These are phyloP conservation scores for Austroboletus eburneus DNA, from an alignment of 768 basidiomycete species.

Conservation along the genomic window DNA sequence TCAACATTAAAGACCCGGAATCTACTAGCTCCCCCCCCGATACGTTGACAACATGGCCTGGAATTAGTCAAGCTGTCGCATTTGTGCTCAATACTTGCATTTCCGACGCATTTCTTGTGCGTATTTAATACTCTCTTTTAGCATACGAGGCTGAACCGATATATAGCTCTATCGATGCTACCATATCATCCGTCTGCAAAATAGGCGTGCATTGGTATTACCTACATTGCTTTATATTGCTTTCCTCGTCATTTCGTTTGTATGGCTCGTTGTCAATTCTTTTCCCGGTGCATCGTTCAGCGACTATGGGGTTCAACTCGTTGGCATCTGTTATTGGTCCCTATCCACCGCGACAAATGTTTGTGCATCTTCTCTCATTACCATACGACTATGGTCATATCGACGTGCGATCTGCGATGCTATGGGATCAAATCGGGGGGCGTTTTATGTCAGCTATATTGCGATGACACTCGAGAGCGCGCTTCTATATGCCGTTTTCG, in stretches of 20 bases:
- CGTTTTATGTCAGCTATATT: constrained; percentile 23
- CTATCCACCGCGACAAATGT: constrained; percentile 15
- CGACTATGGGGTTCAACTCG: neutral
- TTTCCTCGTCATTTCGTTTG: constrained; percentile 13
- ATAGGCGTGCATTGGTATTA: too few species aligned
- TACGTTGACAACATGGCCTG: neutral
- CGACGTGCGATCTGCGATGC: constrained; percentile 7
- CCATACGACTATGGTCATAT: constrained; percentile 14
- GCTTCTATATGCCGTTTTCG: constrained; percentile 11
- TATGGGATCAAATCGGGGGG: constrained; percentile 9
- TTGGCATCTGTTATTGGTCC: constrained; percentile 3
- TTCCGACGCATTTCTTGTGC: neutral
- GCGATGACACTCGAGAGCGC: constrained; percentile 27
- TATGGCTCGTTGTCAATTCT: constrained; percentile 8
- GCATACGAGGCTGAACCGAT: neutral
- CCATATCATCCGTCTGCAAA: too few species aligned
- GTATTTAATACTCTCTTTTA: neutral
- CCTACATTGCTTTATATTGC: constrained; percentile 14
- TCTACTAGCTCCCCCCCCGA: neutral
- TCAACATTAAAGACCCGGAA: too few species aligned
- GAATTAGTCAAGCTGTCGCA: neutral
- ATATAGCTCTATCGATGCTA: constrained; percentile 21
- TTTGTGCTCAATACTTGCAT: neutral
- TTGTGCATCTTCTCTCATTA: constrained; percentile 13
- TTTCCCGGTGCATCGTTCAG: too few species aligned